A percentile compares a stretch with the other conserved stretches of the same genome.
Conservation (phyloP, 2,329 filamentous ascomycete genomes). For the Diaporthe sp. region DNA sequence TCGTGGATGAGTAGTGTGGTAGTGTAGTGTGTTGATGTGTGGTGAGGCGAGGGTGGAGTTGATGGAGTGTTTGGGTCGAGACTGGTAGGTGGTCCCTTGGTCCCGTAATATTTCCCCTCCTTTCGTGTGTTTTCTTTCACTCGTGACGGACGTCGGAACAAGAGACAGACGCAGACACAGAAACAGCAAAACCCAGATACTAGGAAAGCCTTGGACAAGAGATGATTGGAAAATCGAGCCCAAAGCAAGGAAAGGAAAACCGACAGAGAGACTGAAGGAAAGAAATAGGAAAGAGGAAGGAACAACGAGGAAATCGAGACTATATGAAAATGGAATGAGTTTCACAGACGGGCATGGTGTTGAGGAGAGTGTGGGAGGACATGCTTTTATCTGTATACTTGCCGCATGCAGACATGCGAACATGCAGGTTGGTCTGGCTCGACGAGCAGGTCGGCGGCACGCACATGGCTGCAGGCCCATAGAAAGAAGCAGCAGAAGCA, state of each 20-base stretch:
- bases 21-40: conserved; percentile 32
- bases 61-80: conserved; percentile 25
- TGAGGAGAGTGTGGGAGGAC: conserved; percentile 15
- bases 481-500: neutral
- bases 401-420: conserved; percentile 5
- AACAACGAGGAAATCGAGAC: conserved; percentile 13
- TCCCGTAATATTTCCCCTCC: neutral
- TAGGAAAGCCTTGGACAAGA: conserved; percentile 33
- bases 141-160: conserved; percentile 12
- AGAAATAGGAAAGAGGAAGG: conserved; percentile 28
- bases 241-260: conserved; percentile 32
- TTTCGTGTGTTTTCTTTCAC: neutral
- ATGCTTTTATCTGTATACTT: conserved; percentile 29
- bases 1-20: neutral
- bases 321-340: conserved; percentile 34
- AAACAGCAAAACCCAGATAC: conserved; percentile 33
- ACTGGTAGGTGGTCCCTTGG: conserved; percentile 22
- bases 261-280: conserved; percentile 34
- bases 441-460: conserved; percentile 35
- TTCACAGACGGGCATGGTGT: conserved; percentile 17
- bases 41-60: conserved; percentile 1
- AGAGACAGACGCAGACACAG: conserved; percentile 31
- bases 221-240: conserved; percentile 29
- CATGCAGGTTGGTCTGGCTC: conserved; percentile 21
- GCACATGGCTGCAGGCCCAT: conserved; percentile 11